A percentile compares a stretch with the other conserved stretches of the same genome.
Evolutionary conservation across 495 filamentous ascomycete genomes (phyloP).

Genomic region (Penicillium fimorum): DNA sequence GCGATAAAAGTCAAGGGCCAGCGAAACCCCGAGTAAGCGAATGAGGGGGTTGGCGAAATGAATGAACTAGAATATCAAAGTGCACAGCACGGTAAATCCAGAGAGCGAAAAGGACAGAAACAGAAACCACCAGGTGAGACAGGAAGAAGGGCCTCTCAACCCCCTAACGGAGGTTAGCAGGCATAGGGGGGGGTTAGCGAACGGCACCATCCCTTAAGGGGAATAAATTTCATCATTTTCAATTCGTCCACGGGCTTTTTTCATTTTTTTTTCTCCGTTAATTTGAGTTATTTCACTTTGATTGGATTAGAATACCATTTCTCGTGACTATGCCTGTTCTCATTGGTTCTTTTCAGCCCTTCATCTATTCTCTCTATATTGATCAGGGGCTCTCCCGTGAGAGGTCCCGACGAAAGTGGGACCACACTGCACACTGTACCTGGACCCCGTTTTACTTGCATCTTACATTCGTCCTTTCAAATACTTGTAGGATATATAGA

Average conservation of each 20-base stretch:
- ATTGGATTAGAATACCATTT: neutral
- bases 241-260: neutral
- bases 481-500: neutral
- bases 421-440: neutral
- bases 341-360: neutral
- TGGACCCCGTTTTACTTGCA: constrained; percentile 1
- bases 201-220: constrained; percentile 17
- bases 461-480: neutral
- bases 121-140: constrained; percentile 18
- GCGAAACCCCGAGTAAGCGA: constrained; percentile 11
- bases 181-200: constrained; percentile 1
- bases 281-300: neutral
- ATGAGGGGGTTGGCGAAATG: constrained; percentile 15
- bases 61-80: constrained; percentile 16
- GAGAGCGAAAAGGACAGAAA: constrained; percentile 13
- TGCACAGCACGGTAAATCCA: constrained; percentile 24
- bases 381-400: neutral
- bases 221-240: constrained; percentile 17
- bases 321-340: neutral
- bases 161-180: constrained; percentile 19
- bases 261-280: neutral
- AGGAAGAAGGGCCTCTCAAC: constrained; percentile 11
- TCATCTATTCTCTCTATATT: neutral
- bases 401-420: neutral
- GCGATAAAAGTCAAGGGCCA: neutral